Conservation (phyloP, 139 green algal species). For the Coelastrella sp. region DNA sequence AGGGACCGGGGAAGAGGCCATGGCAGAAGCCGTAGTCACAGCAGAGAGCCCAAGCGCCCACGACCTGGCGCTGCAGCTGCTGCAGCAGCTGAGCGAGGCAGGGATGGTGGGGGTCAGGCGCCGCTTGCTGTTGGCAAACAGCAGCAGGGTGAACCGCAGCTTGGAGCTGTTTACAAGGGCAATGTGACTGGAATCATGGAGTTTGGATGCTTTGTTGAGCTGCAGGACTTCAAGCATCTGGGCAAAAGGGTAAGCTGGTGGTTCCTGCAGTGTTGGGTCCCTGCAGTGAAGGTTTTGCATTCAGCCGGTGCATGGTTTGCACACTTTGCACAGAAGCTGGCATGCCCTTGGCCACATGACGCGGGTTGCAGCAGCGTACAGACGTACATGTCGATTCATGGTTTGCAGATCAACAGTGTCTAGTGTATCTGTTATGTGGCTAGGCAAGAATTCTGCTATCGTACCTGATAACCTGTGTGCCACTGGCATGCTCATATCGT, state of each 20-base stretch:
- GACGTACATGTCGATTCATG: too few relatives aligned
- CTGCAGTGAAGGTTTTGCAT: too few relatives aligned
- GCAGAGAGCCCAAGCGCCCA: neutral
- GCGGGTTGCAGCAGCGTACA: too few relatives aligned
- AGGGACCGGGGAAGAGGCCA: neutral
- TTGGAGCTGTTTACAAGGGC: conserved; percentile 85
- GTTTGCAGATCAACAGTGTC: too few relatives aligned
- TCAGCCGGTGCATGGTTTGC: too few relatives aligned
- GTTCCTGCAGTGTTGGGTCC: too few relatives aligned
- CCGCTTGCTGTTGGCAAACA: conserved; percentile 48
- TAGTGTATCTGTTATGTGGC: too few relatives aligned
- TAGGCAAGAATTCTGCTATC: too few relatives aligned
- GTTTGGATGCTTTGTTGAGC: conserved; percentile 97
- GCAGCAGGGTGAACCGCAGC: conserved; percentile 65
- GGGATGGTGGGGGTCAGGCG: conserved; percentile 1
- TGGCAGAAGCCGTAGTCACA: neutral
- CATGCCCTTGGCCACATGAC: too few relatives aligned
- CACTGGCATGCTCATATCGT: too few relatives aligned
- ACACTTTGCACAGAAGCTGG: too few relatives aligned
- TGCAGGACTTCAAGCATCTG: conserved; percentile 63
- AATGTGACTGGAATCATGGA: conserved; percentile 89
- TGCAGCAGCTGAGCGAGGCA: conserved; percentile 1
- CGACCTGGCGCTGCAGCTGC: conserved; percentile 23
- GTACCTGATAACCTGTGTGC: too few relatives aligned
- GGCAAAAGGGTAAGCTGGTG: conserved; percentile 28